These are phyloP conservation scores for Cucumis variabilis DNA, from an alignment of 331 rosid genomes.

Conservation along the genomic window DNA sequence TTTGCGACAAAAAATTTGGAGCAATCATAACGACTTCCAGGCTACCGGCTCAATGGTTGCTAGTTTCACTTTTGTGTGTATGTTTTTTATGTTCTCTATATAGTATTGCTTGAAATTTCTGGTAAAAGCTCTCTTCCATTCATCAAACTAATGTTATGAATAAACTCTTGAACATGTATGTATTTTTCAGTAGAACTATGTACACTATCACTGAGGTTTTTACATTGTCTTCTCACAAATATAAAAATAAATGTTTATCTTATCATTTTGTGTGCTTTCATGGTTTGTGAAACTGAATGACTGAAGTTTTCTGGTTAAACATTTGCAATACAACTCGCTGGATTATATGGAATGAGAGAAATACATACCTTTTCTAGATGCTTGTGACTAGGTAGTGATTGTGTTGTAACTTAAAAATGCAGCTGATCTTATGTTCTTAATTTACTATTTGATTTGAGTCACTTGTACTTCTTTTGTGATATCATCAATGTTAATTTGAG, in stretches of 20 bases:
- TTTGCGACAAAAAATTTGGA: background rate
- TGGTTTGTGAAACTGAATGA: background rate
- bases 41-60: background rate
- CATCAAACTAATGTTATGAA: background rate
- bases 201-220: background rate
- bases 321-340: background rate
- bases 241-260: background rate
- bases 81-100: background rate
- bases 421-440: no score
- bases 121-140: background rate
- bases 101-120: background rate
- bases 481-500: background rate
- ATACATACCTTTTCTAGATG: background rate
- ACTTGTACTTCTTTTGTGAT: background rate
- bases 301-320: background rate
- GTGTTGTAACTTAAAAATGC: background rate
- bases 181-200: slow-evolving; percentile 14
- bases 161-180: background rate
- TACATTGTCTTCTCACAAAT: background rate
- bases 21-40: background rate
- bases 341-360: background rate
- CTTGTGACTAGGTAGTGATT: background rate
- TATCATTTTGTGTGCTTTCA: background rate
- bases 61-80: background rate
- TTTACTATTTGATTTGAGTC: slow-evolving; percentile 4